These are phyloP conservation scores for Prototheca cutis DNA, from an alignment of 163 green algal species.

Conservation along the genomic window DNA sequence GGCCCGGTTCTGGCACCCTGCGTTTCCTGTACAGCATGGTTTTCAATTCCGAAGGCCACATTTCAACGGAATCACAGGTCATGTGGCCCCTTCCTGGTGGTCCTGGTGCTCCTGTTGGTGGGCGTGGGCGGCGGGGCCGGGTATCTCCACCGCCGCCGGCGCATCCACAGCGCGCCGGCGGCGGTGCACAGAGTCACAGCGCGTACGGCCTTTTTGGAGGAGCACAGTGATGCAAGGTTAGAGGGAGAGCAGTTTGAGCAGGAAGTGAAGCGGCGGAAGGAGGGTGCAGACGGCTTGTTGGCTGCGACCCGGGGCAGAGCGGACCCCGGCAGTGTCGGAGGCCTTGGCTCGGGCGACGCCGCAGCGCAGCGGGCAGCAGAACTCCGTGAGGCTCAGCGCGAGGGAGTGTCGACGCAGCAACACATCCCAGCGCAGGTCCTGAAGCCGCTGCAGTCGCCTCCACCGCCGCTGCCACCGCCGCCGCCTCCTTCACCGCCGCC, in stretches of 20 bases:
- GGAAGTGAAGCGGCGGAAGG: neutral
- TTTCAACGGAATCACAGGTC: neutral
- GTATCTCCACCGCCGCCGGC: neutral
- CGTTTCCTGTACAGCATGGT: no score
- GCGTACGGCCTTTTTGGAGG: neutral
- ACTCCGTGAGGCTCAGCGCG: no score
- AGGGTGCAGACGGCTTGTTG: neutral
- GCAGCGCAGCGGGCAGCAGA: neutral
- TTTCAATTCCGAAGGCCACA: no score
- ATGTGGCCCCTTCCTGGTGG: neutral
- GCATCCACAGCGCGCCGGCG: neutral
- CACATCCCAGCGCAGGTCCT: neutral
- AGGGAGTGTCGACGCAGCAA: neutral
- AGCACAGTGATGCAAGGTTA: neutral
- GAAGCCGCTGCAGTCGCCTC: neutral
- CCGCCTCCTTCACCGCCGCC: no score
- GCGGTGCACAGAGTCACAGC: no score
- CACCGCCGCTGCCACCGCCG: no score
- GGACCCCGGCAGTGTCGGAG: no score
- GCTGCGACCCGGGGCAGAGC: neutral
- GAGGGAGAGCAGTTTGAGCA: neutral
- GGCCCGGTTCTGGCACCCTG: no score
- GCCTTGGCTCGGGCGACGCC: neutral
- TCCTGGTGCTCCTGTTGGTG: neutral
- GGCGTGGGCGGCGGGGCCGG: neutral